Conservation (phyloP, 495 filamentous ascomycete genomes). For the Neurospora sp. region DNA sequence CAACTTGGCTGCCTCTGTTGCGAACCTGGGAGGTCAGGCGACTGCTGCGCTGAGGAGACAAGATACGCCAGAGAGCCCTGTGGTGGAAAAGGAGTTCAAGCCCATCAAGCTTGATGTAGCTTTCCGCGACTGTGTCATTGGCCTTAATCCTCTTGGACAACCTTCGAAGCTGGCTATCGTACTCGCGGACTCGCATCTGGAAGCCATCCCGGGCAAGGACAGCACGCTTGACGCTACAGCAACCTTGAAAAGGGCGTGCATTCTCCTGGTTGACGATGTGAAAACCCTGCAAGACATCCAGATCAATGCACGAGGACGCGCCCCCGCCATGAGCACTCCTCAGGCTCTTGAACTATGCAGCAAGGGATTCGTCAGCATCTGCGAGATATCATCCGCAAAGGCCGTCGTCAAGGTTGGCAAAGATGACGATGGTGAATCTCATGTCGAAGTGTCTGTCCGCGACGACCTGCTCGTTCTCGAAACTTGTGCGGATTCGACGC, state of each 20-base stretch:
- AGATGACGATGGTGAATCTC: slow-evolving; percentile 45
- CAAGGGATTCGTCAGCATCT: slow-evolving; percentile 73
- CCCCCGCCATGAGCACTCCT: slow-evolving; percentile 27
- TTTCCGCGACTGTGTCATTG: slow-evolving; percentile 69
- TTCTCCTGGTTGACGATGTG: slow-evolving; percentile 73
- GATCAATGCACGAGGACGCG: slow-evolving; percentile 39
- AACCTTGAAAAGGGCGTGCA: slow-evolving; percentile 64
- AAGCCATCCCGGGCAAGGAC: slow-evolving; percentile 48
- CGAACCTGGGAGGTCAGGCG: slow-evolving; percentile 57
- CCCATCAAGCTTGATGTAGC: slow-evolving; percentile 59
- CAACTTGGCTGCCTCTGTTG: slow-evolving; percentile 70
- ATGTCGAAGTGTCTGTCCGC: slow-evolving; percentile 67
- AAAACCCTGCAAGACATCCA: slow-evolving; percentile 19
- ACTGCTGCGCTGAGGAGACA: slow-evolving; percentile 32
- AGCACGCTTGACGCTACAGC: slow-evolving; percentile 49
- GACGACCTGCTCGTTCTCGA: slow-evolving; percentile 86
- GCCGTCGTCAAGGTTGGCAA: slow-evolving; percentile 44
- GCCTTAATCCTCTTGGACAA: slow-evolving; percentile 72
- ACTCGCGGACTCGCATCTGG: slow-evolving; percentile 63
- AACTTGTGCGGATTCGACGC: slow-evolving; percentile 93
- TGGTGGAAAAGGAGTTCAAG: slow-evolving; percentile 19
- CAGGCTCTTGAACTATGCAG: slow-evolving; percentile 57
- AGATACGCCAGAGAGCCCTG: background rate
- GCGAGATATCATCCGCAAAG: slow-evolving; percentile 71
- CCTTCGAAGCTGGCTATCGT: slow-evolving; percentile 66